Base-by-base conservation (phyloP, 495 filamentous ascomycete genomes). In the Talaromyces proteolyticus region DNA sequence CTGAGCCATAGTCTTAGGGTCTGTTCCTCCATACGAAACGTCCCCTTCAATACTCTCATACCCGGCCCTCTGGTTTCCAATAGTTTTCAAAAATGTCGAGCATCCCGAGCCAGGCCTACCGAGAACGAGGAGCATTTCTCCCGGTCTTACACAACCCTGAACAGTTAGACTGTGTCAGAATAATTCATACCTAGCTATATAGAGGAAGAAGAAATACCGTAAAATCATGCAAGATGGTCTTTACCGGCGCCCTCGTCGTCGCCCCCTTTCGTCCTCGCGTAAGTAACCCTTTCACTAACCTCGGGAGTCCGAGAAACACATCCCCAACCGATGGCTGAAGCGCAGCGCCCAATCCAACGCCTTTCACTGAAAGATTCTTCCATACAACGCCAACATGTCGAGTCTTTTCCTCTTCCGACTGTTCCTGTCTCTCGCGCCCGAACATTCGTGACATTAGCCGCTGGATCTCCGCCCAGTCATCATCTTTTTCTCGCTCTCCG, bases 41-140 rank as follows among this genome's bases (percentile, higher is more conserved):
- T 84, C 76, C 3, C 85, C 85, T 17, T 75, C 57, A 3, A 89
- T 68, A 4, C 69, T 75, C 53, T 80, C 79, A 56, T 81, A 89
- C 0, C 81, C 84, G 25, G 67, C 73, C 57, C 83, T 63, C 53
- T 86, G 83, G 48, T 86, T 87, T 10, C 79, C 82, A 38, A 89
- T 68, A 0, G 78, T 72, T 51, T 89, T 88, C 25, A 91, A 62
- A 50, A 89, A 85, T 0, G 84, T 87, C 0, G 82, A 80, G 53
- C 87, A 91, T 10, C 86, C 87, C 37, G 78, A 76, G 0, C 87
- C 87, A 1, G 87, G 87, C 19, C 83, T 68, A 3, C 87, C 87
- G 40, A 91, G 72, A 0, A 91, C 86, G 1, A 91, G 69, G 1
- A 87, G 55, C 69, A 75, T 69, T 44, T 75, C 72, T 1, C 70